These are phyloP conservation scores for Alternaria incomplexa DNA, from an alignment of 2,329 filamentous ascomycete species.

Conservation along the genomic window DNA sequence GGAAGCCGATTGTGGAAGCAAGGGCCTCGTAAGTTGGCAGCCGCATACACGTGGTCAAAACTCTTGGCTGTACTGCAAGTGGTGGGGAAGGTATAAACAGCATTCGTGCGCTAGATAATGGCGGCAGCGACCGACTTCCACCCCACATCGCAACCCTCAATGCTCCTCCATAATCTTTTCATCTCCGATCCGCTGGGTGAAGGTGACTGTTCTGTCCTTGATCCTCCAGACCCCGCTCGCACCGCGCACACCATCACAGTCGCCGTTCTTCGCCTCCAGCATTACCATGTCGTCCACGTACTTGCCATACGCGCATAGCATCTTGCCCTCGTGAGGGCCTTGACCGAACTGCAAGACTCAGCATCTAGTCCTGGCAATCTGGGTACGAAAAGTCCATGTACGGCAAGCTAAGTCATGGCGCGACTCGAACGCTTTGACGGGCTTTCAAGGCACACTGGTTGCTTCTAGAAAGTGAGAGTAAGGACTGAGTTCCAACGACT, in stretches of 20 bases:
- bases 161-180: slow-evolving; percentile 45
- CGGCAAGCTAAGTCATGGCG: background rate
- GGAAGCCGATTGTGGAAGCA: background rate
- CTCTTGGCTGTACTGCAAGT: background rate
- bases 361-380: background rate
- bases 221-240: slow-evolving; percentile 52
- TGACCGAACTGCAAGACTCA: slow-evolving; percentile 44
- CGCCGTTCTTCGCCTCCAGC: slow-evolving; percentile 23
- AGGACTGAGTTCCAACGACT: background rate
- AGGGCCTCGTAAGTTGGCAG: background rate
- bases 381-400: background rate
- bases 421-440: background rate
- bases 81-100: background rate
- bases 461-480: background rate
- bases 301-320: slow-evolving; percentile 51
- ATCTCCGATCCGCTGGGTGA: slow-evolving; percentile 46
- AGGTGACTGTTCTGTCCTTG: slow-evolving; percentile 43
- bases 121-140: background rate
- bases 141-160: slow-evolving; percentile 8
- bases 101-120: background rate
- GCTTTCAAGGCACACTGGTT: background rate
- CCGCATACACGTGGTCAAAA: background rate
- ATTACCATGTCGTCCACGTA: slow-evolving; percentile 50
- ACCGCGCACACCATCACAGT: slow-evolving; percentile 41
- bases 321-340: slow-evolving; percentile 50